phyloP scores from a whole-genome alignment of 768 basidiomycete species.

The Coprinopsis marcescibilis region DNA sequence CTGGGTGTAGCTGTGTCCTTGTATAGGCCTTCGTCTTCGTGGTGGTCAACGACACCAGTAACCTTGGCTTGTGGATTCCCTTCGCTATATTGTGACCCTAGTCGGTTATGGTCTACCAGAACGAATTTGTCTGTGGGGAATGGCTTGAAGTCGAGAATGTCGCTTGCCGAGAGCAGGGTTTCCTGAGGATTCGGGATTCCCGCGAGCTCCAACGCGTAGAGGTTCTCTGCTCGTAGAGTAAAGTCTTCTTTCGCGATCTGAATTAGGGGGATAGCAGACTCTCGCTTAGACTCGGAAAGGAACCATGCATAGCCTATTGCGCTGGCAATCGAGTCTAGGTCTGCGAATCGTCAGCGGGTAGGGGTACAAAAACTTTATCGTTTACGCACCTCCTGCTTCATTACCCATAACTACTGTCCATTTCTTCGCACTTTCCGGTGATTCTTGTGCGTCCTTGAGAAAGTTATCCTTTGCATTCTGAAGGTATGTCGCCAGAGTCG shows the following conservation, averaged over 20 bases:
- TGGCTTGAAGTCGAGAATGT: slow-evolving; percentile 44
- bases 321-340: slow-evolving; percentile 86
- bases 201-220: slow-evolving; percentile 62
- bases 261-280: slow-evolving; percentile 62
- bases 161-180: slow-evolving; percentile 63
- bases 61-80: slow-evolving; percentile 47
- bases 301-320: slow-evolving; percentile 83
- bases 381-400: slow-evolving; percentile 83
- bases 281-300: slow-evolving; percentile 47
- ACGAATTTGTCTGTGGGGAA: slow-evolving; percentile 59
- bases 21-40: slow-evolving; percentile 77
- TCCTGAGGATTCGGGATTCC: slow-evolving; percentile 43
- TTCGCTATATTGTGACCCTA: slow-evolving; percentile 38
- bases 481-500: slow-evolving; percentile 19
- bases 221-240: slow-evolving; percentile 80
- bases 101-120: slow-evolving; percentile 87
- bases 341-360: slow-evolving; percentile 33
- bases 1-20: slow-evolving; percentile 58
- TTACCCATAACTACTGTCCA: slow-evolving; percentile 95
- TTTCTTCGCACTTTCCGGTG: slow-evolving; percentile 37
- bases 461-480: slow-evolving; percentile 50
- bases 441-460: slow-evolving; percentile 44
- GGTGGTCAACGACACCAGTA: slow-evolving; percentile 83
- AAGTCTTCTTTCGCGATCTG: slow-evolving; percentile 68
- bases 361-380: slow-evolving; percentile 2